phyloP scores from a whole-genome alignment of 176 grass and related monocot species.

The Musa troglodytarum region DNA sequence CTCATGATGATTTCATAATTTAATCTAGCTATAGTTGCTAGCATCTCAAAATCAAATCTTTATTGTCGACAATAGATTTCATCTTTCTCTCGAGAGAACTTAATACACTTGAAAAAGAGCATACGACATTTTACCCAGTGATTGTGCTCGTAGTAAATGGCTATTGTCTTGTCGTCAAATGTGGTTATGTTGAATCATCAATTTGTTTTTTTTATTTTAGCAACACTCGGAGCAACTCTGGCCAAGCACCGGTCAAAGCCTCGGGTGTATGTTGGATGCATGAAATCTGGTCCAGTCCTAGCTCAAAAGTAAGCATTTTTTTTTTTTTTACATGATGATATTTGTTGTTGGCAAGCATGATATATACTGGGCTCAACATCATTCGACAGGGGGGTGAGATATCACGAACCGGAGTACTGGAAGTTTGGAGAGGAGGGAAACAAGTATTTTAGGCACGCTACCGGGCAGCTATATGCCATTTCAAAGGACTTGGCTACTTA shows the following conservation, averaged over 20 bases:
- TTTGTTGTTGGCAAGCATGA: not conserved
- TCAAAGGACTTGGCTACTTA: conserved; percentile 42
- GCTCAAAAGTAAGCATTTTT: conserved; percentile 69
- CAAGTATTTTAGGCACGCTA: conserved; percentile 44
- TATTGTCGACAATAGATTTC: not conserved
- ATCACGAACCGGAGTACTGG: conserved; percentile 47
- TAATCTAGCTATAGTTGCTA: not conserved
- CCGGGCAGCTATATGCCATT: conserved; percentile 44
- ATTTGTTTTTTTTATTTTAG: conserved; percentile 34
- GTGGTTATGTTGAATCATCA: too few species aligned
- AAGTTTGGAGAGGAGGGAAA: conserved; percentile 46
- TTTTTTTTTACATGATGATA: not conserved
- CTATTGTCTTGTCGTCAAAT: too few species aligned
- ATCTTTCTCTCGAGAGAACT: not conserved
- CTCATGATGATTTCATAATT: not conserved
- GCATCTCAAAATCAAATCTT: not conserved
- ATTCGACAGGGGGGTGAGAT: conserved; percentile 36
- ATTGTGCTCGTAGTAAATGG: not conserved
- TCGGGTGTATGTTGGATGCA: conserved; percentile 73
- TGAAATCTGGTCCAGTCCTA: conserved; percentile 87
- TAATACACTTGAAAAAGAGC: not conserved
- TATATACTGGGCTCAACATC: not conserved
- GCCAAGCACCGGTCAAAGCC: conserved; percentile 61
- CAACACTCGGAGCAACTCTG: conserved; percentile 65
- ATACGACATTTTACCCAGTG: not conserved